phyloP scores from a whole-genome alignment of 371 early-diverging fungal species.

The Mortierella polycephala region DNA sequence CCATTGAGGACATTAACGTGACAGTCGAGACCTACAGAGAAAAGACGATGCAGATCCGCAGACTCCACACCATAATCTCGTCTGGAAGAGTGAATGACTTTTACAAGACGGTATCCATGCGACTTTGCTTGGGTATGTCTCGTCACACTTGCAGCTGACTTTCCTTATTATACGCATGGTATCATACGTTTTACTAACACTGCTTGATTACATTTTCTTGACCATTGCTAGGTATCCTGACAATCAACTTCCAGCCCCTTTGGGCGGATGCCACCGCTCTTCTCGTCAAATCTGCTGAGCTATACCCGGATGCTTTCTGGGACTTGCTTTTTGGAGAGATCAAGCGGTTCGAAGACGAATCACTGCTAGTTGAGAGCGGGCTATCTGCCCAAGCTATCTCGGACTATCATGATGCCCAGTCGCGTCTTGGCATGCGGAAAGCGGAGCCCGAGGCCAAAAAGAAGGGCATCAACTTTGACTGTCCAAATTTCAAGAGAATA shows the following conservation, averaged over 20 bases:
- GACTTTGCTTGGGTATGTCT: slow-evolving; percentile 68
- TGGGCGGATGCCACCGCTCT: slow-evolving; percentile 82
- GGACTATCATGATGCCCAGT: slow-evolving; percentile 27
- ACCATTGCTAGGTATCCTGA: slow-evolving; percentile 60
- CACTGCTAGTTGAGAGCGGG: slow-evolving; percentile 64
- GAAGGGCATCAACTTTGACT: slow-evolving; percentile 66
- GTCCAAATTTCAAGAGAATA: slow-evolving; percentile 62
- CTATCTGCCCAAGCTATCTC: slow-evolving; percentile 55
- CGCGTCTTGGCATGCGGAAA: slow-evolving; percentile 7
- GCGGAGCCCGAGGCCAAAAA: slow-evolving; percentile 59
- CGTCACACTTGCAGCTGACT: too few relatives aligned
- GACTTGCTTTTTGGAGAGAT: slow-evolving; percentile 66
- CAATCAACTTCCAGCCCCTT: slow-evolving; percentile 83
- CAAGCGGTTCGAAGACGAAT: slow-evolving; percentile 67
- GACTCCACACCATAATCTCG: slow-evolving; percentile 66
- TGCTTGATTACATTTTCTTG: not conserved
- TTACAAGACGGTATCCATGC: slow-evolving; percentile 71
- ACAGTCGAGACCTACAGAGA: slow-evolving; percentile 79
- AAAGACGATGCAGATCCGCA: slow-evolving; percentile 78
- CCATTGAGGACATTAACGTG: slow-evolving; percentile 71
- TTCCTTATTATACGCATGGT: not conserved
- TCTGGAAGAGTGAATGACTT: slow-evolving; percentile 70
- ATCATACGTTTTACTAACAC: not conserved
- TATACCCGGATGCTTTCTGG: slow-evolving; percentile 72
- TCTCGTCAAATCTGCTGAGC: slow-evolving; percentile 64